Percentiles rank a stretch among this genome's conserved stretches.
Conservation (phyloP, 208 protist species). For the Leishmania arabica region DNA sequence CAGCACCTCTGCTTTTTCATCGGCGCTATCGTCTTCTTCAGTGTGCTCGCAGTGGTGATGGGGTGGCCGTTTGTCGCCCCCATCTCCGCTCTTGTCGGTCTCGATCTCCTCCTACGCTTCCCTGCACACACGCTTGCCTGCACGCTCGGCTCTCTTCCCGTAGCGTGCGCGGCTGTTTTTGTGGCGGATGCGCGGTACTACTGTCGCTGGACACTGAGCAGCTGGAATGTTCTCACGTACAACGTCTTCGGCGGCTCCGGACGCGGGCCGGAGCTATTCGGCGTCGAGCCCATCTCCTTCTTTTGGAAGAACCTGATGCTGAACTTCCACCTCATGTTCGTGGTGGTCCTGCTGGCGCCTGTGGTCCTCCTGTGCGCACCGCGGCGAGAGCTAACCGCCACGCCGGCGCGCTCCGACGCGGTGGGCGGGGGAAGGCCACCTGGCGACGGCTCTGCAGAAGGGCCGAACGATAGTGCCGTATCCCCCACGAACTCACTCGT, state of each 20-base stretch:
- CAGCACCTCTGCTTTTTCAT: slow-evolving; percentile 7
- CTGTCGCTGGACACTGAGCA: slow-evolving; percentile 38
- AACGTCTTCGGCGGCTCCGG: slow-evolving; percentile 52
- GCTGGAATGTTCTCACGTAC: slow-evolving; percentile 75
- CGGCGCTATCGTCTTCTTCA: slow-evolving; percentile 43
- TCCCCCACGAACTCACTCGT: background rate
- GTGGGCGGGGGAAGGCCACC: background rate
- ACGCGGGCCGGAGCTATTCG: slow-evolving; percentile 89
- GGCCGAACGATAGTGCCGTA: background rate
- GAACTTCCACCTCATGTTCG: slow-evolving; percentile 94
- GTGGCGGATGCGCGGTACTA: slow-evolving; percentile 56
- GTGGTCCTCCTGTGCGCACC: slow-evolving; percentile 35
- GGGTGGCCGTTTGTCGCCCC: slow-evolving; percentile 94
- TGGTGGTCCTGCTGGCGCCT: slow-evolving; percentile 53
- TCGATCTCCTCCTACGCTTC: slow-evolving; percentile 69
- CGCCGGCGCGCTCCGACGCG: background rate
- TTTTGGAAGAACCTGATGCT: slow-evolving; percentile 94
- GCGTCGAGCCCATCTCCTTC: slow-evolving; percentile 91
- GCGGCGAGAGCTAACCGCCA: background rate
- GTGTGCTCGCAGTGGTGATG: slow-evolving; percentile 53
- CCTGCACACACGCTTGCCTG: slow-evolving; percentile 30
- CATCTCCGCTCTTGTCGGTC: slow-evolving; percentile 73
- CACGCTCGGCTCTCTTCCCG: slow-evolving; percentile 23
- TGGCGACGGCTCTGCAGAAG: background rate
- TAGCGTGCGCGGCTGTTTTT: slow-evolving; percentile 25